phyloP scores from a whole-genome alignment of 495 filamentous ascomycete species.

The Penicillium paradoxum region DNA sequence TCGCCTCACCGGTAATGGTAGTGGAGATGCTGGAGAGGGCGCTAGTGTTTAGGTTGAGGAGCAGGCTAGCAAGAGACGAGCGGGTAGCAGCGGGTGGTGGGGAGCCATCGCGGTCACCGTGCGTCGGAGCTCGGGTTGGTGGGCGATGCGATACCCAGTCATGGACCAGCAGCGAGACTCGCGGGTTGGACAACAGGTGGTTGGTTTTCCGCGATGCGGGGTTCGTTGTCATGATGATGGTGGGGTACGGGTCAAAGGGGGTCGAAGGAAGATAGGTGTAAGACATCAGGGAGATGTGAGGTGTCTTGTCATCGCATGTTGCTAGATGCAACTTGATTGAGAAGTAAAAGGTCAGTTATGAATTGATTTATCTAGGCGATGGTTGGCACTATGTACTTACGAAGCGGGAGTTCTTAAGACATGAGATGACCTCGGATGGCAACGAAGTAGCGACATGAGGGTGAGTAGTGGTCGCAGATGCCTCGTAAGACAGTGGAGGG shows the following conservation, averaged over 20 bases:
- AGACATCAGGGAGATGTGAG: slow-evolving; percentile 97
- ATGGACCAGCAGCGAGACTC: slow-evolving; percentile 91
- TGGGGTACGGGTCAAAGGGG: slow-evolving; percentile 64
- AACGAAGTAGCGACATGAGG: slow-evolving; percentile 62
- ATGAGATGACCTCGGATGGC: slow-evolving; percentile 79
- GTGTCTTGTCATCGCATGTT: slow-evolving; percentile 74
- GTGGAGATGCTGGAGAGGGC: slow-evolving; percentile 85
- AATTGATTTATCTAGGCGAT: not conserved
- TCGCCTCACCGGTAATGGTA: slow-evolving; percentile 82
- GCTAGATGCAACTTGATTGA: slow-evolving; percentile 87
- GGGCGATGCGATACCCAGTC: slow-evolving; percentile 97
- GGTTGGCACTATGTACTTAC: slow-evolving; percentile 44
- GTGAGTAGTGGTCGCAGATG: slow-evolving; percentile 66
- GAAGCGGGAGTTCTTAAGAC: slow-evolving; percentile 92
- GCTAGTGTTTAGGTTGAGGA: slow-evolving; percentile 85
- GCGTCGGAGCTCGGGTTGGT: slow-evolving; percentile 59
- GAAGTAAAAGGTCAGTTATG: slow-evolving; percentile 1
- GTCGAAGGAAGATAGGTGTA: slow-evolving; percentile 93
- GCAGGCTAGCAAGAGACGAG: slow-evolving; percentile 70
- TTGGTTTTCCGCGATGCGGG: slow-evolving; percentile 81
- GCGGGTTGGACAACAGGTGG: slow-evolving; percentile 82
- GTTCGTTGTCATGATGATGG: slow-evolving; percentile 92
- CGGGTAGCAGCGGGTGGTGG: slow-evolving; percentile 58
- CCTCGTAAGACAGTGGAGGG: slow-evolving; percentile 67
- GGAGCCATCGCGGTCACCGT: slow-evolving; percentile 53